Percentiles rank a stretch among this genome's conserved stretches.
Conservation (phyloP, 257 asterid species). For the Solanum pimpinellifolium region DNA sequence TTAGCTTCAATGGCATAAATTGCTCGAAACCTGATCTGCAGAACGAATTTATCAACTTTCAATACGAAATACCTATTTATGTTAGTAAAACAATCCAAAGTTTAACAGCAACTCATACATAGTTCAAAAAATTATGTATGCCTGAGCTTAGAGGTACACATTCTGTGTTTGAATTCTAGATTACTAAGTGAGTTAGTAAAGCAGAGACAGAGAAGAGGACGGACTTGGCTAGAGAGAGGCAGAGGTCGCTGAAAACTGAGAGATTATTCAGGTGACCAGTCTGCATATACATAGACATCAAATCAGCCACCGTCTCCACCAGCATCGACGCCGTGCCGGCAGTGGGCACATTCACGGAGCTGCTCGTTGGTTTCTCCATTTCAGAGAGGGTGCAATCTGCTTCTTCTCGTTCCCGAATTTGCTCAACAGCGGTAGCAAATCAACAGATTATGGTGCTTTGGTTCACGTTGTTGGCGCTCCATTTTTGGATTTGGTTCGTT, state of each 20-base stretch:
- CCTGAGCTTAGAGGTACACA: not conserved
- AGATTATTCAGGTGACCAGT: not conserved
- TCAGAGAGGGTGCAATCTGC: not conserved
- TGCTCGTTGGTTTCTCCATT: not conserved
- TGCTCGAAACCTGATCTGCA: not conserved
- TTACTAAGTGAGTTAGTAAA: not conserved
- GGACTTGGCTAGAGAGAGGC: constrained; percentile 2
- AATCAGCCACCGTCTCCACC: not conserved
- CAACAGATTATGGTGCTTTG: not conserved
- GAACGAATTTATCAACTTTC: not conserved
- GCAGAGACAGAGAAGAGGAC: not conserved
- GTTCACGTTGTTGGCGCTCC: not conserved
- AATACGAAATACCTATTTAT: not conserved
- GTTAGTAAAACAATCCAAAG: not conserved
- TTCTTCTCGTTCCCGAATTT: not conserved
- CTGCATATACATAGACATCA: not conserved
- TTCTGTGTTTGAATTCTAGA: not conserved
- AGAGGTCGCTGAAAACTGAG: not conserved
- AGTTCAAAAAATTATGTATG: not conserved
- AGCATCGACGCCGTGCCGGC: not conserved
- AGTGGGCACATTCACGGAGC: not conserved
- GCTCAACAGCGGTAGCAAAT: not conserved
- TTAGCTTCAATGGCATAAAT: not conserved
- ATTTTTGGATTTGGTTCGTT: not conserved
- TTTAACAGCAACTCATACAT: not conserved